These are phyloP conservation scores for Lanmaoa pseudosensibilis DNA, from an alignment of 768 basidiomycete species.

Conservation along the genomic window DNA sequence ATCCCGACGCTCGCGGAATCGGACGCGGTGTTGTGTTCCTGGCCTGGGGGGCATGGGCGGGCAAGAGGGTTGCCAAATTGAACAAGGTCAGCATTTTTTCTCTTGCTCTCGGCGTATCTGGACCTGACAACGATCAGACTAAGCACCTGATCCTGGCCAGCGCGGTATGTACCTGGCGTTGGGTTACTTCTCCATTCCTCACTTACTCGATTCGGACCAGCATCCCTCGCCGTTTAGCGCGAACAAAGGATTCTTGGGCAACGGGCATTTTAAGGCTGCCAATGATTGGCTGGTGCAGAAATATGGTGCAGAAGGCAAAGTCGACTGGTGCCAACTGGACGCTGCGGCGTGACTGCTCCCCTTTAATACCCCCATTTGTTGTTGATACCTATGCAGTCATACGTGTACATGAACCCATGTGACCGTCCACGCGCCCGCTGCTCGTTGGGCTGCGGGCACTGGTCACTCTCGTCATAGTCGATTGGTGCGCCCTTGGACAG, in stretches of 20 bases:
- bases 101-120: constrained; percentile 11
- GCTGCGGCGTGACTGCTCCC: constrained; percentile 14
- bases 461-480: constrained; percentile 5
- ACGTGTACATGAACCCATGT: constrained; percentile 22
- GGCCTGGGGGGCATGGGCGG: constrained; percentile 89
- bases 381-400: constrained; percentile 26
- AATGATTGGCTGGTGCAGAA: constrained; percentile 83
- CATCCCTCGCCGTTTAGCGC: constrained; percentile 87
- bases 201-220: constrained; percentile 41
- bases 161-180: constrained; percentile 50
- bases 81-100: constrained; percentile 53
- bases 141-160: constrained; percentile 81
- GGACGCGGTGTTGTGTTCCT: constrained; percentile 83
- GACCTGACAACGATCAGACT: constrained; percentile 42
- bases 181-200: constrained; percentile 19
- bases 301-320: constrained; percentile 69
- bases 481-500: neutral
- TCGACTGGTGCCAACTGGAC: constrained; percentile 69
- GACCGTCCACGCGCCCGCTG: constrained; percentile 9
- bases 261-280: constrained; percentile 83
- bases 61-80: constrained; percentile 76
- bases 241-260: constrained; percentile 79
- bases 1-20: constrained; percentile 45
- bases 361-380: constrained; percentile 25
- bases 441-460: constrained; percentile 23